A percentile compares a stretch with the other conserved stretches of the same genome.
Conservation (phyloP, 345 rosid genomes). For the sweet orange (Citrus sinensis) region DVS_A1.0 CM039163.1:46877001-46877500, state of each 20-base stretch:
- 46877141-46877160: constrained; percentile 33
- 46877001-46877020: constrained; percentile 29
- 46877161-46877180: constrained; percentile 19
- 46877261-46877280: constrained; percentile 6
- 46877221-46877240: neutral
- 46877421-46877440: too few species aligned
- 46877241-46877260: neutral
- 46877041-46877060: constrained; percentile 7
- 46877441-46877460: too few species aligned
- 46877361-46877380: neutral
- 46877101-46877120: neutral
- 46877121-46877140: constrained; percentile 17
- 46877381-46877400: too few species aligned
- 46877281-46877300: neutral
- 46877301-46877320: neutral
- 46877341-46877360: neutral
- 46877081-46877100: too few species aligned
- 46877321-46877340: neutral
- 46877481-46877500: too few species aligned
- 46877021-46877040: constrained; percentile 6
- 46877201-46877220: neutral
- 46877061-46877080: neutral
- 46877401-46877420: too few species aligned
- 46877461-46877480: too few species aligned
- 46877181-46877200: neutral